phyloP scores from a whole-genome alignment of 75 land plant genomes.

The Ceratopteris richardii region DNA sequence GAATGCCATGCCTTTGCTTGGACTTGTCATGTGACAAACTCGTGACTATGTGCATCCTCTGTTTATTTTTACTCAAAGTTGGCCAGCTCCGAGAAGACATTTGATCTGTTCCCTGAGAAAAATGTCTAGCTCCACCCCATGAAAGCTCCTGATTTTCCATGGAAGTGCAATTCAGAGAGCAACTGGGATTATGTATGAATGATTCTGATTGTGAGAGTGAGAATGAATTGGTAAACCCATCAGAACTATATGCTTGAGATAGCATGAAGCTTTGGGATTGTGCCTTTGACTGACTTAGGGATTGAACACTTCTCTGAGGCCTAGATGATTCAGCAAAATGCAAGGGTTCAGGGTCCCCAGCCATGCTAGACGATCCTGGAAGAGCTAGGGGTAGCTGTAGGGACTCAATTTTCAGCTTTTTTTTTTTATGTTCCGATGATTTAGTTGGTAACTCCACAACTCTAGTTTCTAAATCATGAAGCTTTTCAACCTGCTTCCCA shows the following conservation, averaged over 20 bases:
- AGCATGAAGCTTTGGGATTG: conserved; percentile 21
- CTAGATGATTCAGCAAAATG: conserved; percentile 15
- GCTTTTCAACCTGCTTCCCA: conserved; percentile 40
- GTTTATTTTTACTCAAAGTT: conserved; percentile 36
- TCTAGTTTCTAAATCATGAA: conserved; percentile 27
- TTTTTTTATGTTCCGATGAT: conserved; percentile 21
- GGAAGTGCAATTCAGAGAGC: conserved; percentile 80
- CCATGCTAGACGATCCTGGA: conserved; percentile 47
- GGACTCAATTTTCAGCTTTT: conserved; percentile 48
- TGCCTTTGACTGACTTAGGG: conserved; percentile 27
- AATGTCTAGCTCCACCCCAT: conserved; percentile 58
- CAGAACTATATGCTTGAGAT: conserved; percentile 36
- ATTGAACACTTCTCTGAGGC: conserved; percentile 44
- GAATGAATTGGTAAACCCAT: conserved; percentile 71
- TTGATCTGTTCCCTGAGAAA: conserved; percentile 60
- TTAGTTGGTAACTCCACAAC: conserved; percentile 13
- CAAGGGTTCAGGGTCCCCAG: conserved; percentile 18
- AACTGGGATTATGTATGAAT: conserved; percentile 85
- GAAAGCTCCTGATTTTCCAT: conserved; percentile 66
- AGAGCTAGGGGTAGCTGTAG: conserved; percentile 72
- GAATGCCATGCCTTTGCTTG: conserved; percentile 45
- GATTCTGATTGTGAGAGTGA: conserved; percentile 80
- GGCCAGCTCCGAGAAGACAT: conserved; percentile 55
- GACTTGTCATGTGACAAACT: conserved; percentile 58
- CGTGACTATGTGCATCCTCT: conserved; percentile 50